Evolutionary conservation across 78 protist species (phyloP).

Genomic region (Dictyostelium intermedium): DNA sequence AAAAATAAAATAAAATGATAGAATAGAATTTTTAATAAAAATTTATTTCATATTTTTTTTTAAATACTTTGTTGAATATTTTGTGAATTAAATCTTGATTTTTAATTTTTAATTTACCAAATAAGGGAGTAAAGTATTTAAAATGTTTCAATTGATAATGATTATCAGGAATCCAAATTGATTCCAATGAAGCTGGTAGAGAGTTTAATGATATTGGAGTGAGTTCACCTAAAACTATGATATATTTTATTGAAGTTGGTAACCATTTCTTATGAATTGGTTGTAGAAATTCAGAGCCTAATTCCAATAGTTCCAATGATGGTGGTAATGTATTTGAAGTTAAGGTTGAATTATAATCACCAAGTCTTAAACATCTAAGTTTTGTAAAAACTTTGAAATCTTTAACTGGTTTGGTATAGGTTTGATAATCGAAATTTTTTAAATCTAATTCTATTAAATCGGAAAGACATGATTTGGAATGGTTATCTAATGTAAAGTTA

Average conservation of each 20-base stretch:
- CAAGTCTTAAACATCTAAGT: background rate
- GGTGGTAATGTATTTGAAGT: background rate
- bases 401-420: background rate
- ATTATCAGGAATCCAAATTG: background rate
- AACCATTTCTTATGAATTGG: background rate
- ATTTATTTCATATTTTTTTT: too few relatives aligned
- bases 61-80: too few relatives aligned
- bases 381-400: background rate
- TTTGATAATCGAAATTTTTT: background rate
- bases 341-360: background rate
- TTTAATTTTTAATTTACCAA: background rate
- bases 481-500: background rate
- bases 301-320: background rate
- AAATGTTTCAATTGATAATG: background rate
- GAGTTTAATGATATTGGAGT: background rate
- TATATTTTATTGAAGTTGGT: background rate
- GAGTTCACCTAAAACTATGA: too few relatives aligned
- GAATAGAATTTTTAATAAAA: too few relatives aligned
- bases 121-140: background rate
- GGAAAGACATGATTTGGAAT: background rate
- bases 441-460: background rate
- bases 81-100: too few relatives aligned
- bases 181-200: background rate
- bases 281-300: background rate
- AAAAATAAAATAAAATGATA: too few relatives aligned